Percentiles rank a stretch among this genome's conserved stretches.
Evolutionary conservation across 495 filamentous ascomycete genomes (phyloP).

Genomic region (Penicillium paxilli): DNA sequence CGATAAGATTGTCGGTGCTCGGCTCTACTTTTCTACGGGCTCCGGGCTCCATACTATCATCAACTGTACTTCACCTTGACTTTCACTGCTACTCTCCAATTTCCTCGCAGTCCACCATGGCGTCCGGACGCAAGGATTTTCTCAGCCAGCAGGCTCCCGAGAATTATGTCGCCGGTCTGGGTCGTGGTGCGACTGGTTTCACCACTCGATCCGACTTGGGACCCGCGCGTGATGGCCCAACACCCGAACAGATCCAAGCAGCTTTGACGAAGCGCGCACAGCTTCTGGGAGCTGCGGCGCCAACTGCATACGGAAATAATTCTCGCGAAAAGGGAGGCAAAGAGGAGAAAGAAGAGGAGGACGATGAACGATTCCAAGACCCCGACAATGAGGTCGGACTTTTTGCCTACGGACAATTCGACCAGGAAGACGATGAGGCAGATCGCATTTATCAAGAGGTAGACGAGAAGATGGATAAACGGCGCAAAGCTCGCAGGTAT

Average conservation of each 20-base stretch:
- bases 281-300: slow-evolving; percentile 76
- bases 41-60: neutral
- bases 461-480: slow-evolving; percentile 93
- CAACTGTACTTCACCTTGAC: neutral
- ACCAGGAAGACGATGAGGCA: slow-evolving; percentile 95
- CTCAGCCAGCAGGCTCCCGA: slow-evolving; percentile 88
- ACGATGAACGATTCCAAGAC: slow-evolving; percentile 88
- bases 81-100: neutral
- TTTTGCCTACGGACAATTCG: slow-evolving; percentile 90
- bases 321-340: slow-evolving; percentile 63
- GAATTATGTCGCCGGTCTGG: slow-evolving; percentile 97
- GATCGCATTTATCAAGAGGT: slow-evolving; percentile 93
- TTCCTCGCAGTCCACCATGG: slow-evolving; percentile 49
- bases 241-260: slow-evolving; percentile 97
- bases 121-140: slow-evolving; percentile 82
- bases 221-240: slow-evolving; percentile 93
- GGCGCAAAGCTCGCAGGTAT: slow-evolving; percentile 87
- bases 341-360: slow-evolving; percentile 69
- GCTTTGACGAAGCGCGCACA: slow-evolving; percentile 89
- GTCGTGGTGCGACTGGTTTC: slow-evolving; percentile 96
- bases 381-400: slow-evolving; percentile 96
- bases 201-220: slow-evolving; percentile 96
- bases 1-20: slow-evolving; percentile 46
- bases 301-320: slow-evolving; percentile 73
- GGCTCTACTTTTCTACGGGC: slow-evolving; percentile 34